These are phyloP conservation scores for Leonotis leonurus DNA, from an alignment of 257 asterid genomes.

Conservation along the genomic window DNA sequence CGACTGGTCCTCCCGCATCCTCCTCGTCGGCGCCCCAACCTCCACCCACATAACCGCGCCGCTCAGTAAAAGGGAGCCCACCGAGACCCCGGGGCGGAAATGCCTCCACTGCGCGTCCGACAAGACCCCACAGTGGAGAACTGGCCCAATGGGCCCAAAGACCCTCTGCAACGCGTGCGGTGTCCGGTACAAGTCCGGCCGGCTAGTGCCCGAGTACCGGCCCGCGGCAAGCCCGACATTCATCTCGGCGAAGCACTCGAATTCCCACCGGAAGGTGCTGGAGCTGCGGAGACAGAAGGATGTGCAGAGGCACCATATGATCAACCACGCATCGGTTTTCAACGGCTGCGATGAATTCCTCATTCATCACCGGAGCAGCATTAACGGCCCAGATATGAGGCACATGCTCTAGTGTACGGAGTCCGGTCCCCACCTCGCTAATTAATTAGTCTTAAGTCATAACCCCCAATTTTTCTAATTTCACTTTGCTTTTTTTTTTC, in stretches of 20 bases:
- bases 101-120: slow-evolving; percentile 95
- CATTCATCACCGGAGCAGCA: slow-evolving; percentile 49
- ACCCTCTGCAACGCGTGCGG: slow-evolving; percentile 98
- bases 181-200: slow-evolving; percentile 89
- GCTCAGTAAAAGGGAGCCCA: slow-evolving; percentile 31
- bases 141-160: slow-evolving; percentile 96
- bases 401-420: slow-evolving; percentile 48
- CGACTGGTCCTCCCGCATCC: slow-evolving; percentile 93
- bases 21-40: slow-evolving; percentile 34
- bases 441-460: slow-evolving; percentile 28
- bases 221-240: slow-evolving; percentile 97
- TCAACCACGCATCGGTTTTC: slow-evolving; percentile 55
- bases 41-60: slow-evolving; percentile 24
- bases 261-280: slow-evolving; percentile 92
- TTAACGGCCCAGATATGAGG: slow-evolving; percentile 61
- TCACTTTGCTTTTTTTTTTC: background rate
- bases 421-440: slow-evolving; percentile 21
- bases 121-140: slow-evolving; percentile 96
- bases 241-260: slow-evolving; percentile 68
- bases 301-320: slow-evolving; percentile 43
- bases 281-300: slow-evolving; percentile 95
- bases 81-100: slow-evolving; percentile 53
- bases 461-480: slow-evolving; percentile 46
- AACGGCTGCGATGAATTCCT: slow-evolving; percentile 85
- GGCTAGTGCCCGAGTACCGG: slow-evolving; percentile 93